Conservation (phyloP, 2,329 filamentous ascomycete species). For the Phialemoniopsis sp. region DNA sequence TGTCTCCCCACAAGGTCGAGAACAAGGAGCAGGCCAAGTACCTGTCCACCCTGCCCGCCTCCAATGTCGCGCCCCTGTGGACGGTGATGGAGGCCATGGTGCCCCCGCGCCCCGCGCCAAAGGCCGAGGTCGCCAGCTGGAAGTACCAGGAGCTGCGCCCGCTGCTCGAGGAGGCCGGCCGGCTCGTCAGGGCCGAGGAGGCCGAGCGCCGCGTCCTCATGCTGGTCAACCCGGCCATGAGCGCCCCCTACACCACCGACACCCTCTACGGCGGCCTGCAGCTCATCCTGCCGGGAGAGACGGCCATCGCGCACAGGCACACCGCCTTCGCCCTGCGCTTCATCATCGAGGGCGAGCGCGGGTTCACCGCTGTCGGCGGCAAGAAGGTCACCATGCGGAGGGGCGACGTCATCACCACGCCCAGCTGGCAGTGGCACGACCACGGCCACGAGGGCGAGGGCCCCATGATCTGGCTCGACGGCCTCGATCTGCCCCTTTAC, state of each 20-base stretch:
- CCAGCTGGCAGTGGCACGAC: constrained; percentile 56
- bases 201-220: constrained; percentile 23
- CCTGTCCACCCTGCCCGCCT: not conserved
- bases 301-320: constrained; percentile 50
- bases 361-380: constrained; percentile 55
- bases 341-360: constrained; percentile 50
- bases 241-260: constrained; percentile 49
- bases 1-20: not conserved
- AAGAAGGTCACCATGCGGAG: constrained; percentile 43
- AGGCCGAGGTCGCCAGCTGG: constrained; percentile 9
- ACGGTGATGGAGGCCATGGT: constrained; percentile 5
- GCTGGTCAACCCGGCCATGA: constrained; percentile 18
- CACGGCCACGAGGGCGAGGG: constrained; percentile 52
- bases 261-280: constrained; percentile 55
- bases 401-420: constrained; percentile 54
- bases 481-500: constrained; percentile 48
- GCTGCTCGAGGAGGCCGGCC: constrained; percentile 15
- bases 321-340: constrained; percentile 53
- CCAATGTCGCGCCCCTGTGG: constrained; percentile 2
- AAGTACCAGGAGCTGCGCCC: constrained; percentile 16
- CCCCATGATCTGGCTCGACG: constrained; percentile 56
- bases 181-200: constrained; percentile 16
- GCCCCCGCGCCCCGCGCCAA: constrained; percentile 2
- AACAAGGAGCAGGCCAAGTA: not conserved
- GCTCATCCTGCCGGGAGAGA: constrained; percentile 52